Base-by-base conservation (phyloP, 345 rosid genomes). In the Gossypium anomalum region DNA sequence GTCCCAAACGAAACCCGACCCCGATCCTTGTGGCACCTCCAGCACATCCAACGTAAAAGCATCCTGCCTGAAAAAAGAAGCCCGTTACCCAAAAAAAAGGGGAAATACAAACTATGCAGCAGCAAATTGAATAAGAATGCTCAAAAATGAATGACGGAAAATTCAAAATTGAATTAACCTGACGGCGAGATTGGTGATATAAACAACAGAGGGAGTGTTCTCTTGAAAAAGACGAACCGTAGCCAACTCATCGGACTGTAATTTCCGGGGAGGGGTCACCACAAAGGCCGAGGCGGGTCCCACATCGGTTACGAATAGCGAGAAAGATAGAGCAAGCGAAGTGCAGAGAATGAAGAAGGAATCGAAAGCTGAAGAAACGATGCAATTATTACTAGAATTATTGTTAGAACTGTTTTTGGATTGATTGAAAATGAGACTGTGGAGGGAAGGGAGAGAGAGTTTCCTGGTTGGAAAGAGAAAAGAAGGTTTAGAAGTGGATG, bases 1-100 rank as follows among this genome's bases (percentile, higher is more conserved):
- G 78, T 94, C 97, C 98, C 98, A 94, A 23, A 94, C 95, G 78
- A 94, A 94, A 45, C 97, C 97, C 27, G 98, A 94, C 22, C 98
- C 97, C 25, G 97, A 92, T 2, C 98, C 98, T 82, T 94, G 98
- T 0, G 98, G 97, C 67, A 94, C 98, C 88, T 94, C 98, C 82
- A 94, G 82, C 47, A 94, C 92, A 52, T 94, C 98, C 82, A 94
- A 81, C 16, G 98, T 94, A 65, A 94, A 94, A 13, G 89, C 98
- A 74, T 94, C 98, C 83, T 92, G 98, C 89, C 98, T 94, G 79
- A 43, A 76, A 13, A 70, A 63, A 76, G 0, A 68, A 61, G 17
- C 22, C 66, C 51, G 19, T 16, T 14, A 53, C 53, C 67, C 61
- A 57, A 20, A 3, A 57, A n/a, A 76, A 61, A 65, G 23, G 23